Percentiles rank a stretch among this genome's conserved stretches.
These are phyloP conservation scores for Aspergillus avenaceus DNA, from an alignment of 495 filamentous ascomycete genomes.

Conservation along the genomic window DNA sequence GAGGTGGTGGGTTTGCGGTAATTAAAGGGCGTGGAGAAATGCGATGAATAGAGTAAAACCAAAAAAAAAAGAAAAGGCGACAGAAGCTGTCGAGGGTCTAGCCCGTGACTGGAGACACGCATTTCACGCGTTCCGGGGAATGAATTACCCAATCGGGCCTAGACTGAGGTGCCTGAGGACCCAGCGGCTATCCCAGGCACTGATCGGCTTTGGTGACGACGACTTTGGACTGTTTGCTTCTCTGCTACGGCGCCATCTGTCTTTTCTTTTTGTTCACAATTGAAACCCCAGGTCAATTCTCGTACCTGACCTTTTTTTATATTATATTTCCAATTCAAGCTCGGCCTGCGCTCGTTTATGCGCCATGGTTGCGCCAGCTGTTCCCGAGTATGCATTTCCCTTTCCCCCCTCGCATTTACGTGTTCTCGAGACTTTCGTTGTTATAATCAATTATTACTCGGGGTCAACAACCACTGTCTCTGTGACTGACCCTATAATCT, in stretches of 20 bases:
- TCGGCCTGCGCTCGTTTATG: conserved; percentile 23
- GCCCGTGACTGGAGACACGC: conserved; percentile 15
- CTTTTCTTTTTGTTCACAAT: background rate
- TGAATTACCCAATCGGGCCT: conserved; percentile 26
- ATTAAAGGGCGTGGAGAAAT: background rate
- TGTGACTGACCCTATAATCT: conserved; percentile 18
- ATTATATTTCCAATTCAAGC: background rate
- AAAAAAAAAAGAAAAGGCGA: background rate
- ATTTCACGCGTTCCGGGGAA: conserved; percentile 27
- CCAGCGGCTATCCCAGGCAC: conserved; percentile 7
- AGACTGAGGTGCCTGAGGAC: conserved; percentile 22
- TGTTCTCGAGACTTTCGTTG: conserved; percentile 26
- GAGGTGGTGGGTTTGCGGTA: background rate
- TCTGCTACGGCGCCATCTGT: conserved; percentile 11
- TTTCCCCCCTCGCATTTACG: conserved; percentile 28
- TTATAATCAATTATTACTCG: conserved; percentile 14
- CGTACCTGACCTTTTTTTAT: background rate
- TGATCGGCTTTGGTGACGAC: conserved; percentile 15
- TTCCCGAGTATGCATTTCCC: conserved; percentile 70
- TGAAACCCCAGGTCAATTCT: background rate
- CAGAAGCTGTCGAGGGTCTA: conserved; percentile 4
- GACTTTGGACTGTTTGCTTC: conserved; percentile 4
- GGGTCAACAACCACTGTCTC: conserved; percentile 3
- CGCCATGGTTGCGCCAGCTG: conserved; percentile 83
- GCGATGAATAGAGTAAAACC: background rate